These are phyloP conservation scores for Lentithecium fluviatile DNA, from an alignment of 495 filamentous ascomycete genomes.

Conservation along the genomic window DNA sequence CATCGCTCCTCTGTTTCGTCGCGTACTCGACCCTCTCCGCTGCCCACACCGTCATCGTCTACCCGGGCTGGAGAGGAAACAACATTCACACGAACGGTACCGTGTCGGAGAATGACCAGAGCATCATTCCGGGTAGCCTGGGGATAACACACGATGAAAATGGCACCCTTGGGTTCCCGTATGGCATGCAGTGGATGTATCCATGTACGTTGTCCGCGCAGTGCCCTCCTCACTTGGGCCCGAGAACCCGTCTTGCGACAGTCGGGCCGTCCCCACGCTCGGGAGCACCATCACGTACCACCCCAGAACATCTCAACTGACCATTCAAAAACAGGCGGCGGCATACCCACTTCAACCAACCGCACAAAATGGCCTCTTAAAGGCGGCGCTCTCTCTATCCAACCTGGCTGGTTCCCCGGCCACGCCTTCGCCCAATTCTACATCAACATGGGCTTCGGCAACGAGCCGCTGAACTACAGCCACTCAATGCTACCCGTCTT, in stretches of 20 bases:
- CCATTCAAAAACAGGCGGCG: conserved; percentile 67
- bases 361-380: conserved; percentile 86
- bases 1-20: conserved; percentile 48
- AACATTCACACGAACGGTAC: conserved; percentile 78
- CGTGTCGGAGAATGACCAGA: conserved; percentile 25
- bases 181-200: conserved; percentile 98
- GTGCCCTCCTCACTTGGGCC: neutral
- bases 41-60: conserved; percentile 87
- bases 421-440: conserved; percentile 84
- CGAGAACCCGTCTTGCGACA: too few species aligned
- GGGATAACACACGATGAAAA: conserved; percentile 45
- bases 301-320: neutral
- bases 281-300: too few species aligned
- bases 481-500: conserved; percentile 79
- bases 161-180: conserved; percentile 61
- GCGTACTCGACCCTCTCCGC: conserved; percentile 48
- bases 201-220: conserved; percentile 68
- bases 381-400: conserved; percentile 82
- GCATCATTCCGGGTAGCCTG: conserved; percentile 48
- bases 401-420: conserved; percentile 94
- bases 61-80: conserved; percentile 92
- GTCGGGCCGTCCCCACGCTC: too few species aligned
- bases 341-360: conserved; percentile 73
- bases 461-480: conserved; percentile 81
- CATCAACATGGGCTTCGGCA: conserved; percentile 90